These are phyloP conservation scores for Thyridium curvatum DNA, from an alignment of 2,329 filamentous ascomycete species.

Conservation along the genomic window DNA sequence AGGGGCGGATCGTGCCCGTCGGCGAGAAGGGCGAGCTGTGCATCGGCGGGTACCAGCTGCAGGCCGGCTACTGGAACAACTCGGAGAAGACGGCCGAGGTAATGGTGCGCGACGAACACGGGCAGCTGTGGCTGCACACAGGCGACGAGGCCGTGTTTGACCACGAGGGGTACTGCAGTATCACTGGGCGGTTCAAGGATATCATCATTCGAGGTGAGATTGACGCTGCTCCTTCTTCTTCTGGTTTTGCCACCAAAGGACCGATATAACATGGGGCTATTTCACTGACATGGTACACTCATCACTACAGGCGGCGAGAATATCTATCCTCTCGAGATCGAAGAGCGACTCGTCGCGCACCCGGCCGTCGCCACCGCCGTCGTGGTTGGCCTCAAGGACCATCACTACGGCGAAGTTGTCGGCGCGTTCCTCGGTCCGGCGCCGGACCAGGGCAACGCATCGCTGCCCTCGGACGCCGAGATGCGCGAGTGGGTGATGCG, in stretches of 20 bases:
- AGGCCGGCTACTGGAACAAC: slow-evolving; percentile 63
- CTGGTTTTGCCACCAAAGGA: no score
- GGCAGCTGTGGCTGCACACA: slow-evolving; percentile 57
- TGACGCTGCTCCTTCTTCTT: not conserved
- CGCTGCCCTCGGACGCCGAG: slow-evolving; percentile 41
- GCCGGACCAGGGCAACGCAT: slow-evolving; percentile 16
- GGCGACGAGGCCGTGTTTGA: slow-evolving; percentile 67
- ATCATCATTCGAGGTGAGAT: slow-evolving; percentile 64
- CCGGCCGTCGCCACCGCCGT: slow-evolving; percentile 56
- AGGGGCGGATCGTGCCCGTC: slow-evolving; percentile 59
- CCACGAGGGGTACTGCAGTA: slow-evolving; percentile 61
- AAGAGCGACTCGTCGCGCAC: slow-evolving; percentile 64
- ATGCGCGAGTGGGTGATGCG: slow-evolving; percentile 57
- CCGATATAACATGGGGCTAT: not conserved
- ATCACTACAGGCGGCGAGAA: slow-evolving; percentile 54
- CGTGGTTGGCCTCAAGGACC: slow-evolving; percentile 63
- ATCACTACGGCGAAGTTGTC: slow-evolving; percentile 69
- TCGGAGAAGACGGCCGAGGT: slow-evolving; percentile 63
- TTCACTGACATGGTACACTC: no score
- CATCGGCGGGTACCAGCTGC: slow-evolving; percentile 71
- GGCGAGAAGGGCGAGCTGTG: slow-evolving; percentile 69
- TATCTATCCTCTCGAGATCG: slow-evolving; percentile 68
- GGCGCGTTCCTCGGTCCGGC: slow-evolving; percentile 51
- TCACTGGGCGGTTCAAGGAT: slow-evolving; percentile 73
- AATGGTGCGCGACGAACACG: slow-evolving; percentile 45